Evolutionary conservation across 129 eudicot species (phyloP), one percentile per base, ranked within the genome.

Genomic region (Deinandra increscens): DNA sequence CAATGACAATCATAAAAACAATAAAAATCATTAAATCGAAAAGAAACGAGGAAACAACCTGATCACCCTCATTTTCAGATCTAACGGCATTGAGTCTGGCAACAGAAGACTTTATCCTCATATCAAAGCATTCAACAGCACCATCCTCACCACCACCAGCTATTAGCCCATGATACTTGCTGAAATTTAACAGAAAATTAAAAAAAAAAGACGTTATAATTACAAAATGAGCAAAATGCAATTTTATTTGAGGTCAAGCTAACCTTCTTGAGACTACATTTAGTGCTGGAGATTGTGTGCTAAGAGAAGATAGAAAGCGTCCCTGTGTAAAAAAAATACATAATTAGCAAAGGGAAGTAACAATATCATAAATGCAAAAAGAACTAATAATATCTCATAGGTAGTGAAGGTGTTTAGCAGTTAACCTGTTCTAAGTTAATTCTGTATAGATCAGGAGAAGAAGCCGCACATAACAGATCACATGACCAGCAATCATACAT

Each of bases 61-160:
- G 74, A 38, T 77, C 96, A 79, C 65, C 71, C 39, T 85, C 96
- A 74, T 79, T 84, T 60, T 75, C 77, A 65, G 96, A 48, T 46
- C 84, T 74, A 66, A 74, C 81, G 55, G 78, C 85, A 80, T 89
- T 78, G 44, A 93, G 84, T 75, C 97, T 79, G 46, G 87, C 95
- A 81, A 86, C 86, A 34, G 98, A 89, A 43, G 90, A 85, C 74
- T 75, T 93, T 9, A 74, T 69, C 77, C 98, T 74, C 92, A 83
- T 87, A 78, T 93, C 98, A 87, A 93, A 93, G 84, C 98, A 93
- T 87, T 93, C 98, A 0, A 93, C 86, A 65, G 87, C 90, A 54
- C 98, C 98, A 82, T 93, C 98, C 41, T 93, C 97, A 68, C 98
- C 98, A 56, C 98, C 98, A 84, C 85, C 78, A 84, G 98, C 98